Conservation (phyloP, 2,329 filamentous ascomycete species). For the Aphanocladium album region DNA sequence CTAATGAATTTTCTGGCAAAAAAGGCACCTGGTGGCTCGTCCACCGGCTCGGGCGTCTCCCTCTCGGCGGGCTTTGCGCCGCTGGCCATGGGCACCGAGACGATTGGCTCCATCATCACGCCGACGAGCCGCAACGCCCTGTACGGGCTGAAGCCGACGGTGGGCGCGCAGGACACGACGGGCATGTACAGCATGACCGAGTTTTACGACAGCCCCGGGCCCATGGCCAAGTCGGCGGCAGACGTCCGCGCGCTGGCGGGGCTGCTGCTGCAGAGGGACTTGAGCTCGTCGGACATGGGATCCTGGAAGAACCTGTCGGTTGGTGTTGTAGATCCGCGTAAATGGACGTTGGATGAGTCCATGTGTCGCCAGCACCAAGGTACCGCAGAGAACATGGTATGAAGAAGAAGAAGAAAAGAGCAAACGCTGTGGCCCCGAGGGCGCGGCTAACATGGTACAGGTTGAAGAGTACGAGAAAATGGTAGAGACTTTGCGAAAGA, state of each 20-base stretch:
- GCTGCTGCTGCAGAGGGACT: slow-evolving; percentile 6
- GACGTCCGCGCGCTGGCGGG: slow-evolving; percentile 14
- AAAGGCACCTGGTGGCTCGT: slow-evolving; percentile 28
- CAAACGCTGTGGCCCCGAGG: too few relatives aligned
- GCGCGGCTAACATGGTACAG: background rate
- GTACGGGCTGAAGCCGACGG: slow-evolving; percentile 24
- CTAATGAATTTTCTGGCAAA: slow-evolving; percentile 8
- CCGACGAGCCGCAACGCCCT: slow-evolving; percentile 20
- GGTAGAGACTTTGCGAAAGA: background rate
- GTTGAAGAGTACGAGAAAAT: slow-evolving; percentile 9
- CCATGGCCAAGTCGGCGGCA: slow-evolving; percentile 22
- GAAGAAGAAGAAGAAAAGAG: background rate
- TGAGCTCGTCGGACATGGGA: background rate
- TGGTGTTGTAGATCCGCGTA: slow-evolving; percentile 13
- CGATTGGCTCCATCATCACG: slow-evolving; percentile 25
- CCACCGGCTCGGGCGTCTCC: slow-evolving; percentile 28
- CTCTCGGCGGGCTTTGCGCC: slow-evolving; percentile 27
- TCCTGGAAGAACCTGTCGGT: slow-evolving; percentile 12
- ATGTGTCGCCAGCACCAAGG: slow-evolving; percentile 13
- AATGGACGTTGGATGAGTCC: slow-evolving; percentile 14
- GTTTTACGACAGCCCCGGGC: slow-evolving; percentile 22
- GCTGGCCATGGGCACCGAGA: slow-evolving; percentile 29
- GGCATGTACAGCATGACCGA: slow-evolving; percentile 21
- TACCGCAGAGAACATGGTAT: slow-evolving; percentile 16
- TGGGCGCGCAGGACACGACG: slow-evolving; percentile 15